A percentile compares a stretch with the other conserved stretches of the same genome.
Evolutionary conservation across 179 eudicot species (phyloP).

Genomic region (Actinidia chinensis): DNA sequence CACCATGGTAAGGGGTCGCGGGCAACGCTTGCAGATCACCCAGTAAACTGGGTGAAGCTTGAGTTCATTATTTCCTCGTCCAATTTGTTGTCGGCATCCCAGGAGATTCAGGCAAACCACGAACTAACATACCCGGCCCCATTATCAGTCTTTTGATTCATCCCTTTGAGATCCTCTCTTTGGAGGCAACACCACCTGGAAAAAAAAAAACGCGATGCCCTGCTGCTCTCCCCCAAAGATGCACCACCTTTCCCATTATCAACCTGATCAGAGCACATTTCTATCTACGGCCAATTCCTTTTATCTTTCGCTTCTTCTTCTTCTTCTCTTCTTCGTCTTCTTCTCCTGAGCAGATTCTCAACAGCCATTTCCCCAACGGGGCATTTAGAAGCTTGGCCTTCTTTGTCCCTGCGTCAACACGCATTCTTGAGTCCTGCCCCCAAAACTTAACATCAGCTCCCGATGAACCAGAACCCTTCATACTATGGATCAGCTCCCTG

Average conservation of each 20-base stretch:
- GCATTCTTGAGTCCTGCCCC: constrained; percentile 4
- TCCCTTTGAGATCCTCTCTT: constrained; percentile 24
- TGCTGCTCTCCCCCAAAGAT: constrained; percentile 15
- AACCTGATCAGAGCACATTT: constrained; percentile 21
- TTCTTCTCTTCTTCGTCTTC: constrained; percentile 44
- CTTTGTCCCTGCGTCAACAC: constrained; percentile 20
- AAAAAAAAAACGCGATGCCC: no score
- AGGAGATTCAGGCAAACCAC: constrained; percentile 14
- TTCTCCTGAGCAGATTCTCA: constrained; percentile 35
- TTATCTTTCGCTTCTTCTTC: constrained; percentile 47
- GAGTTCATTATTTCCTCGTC: constrained; percentile 18
- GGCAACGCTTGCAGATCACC: constrained; percentile 68
- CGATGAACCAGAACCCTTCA: constrained; percentile 3
- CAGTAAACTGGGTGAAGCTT: constrained; percentile 52
- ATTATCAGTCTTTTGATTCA: constrained; percentile 27
- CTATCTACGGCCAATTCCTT: constrained; percentile 31
- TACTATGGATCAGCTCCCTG: neutral
- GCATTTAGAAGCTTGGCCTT: constrained; percentile 56
- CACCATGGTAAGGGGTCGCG: constrained; percentile 57
- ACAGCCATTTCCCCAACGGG: constrained; percentile 38
- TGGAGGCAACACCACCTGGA: constrained; percentile 18
- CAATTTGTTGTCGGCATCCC: constrained; percentile 12
- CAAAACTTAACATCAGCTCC: neutral
- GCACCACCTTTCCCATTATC: constrained; percentile 22
- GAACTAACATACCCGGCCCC: neutral